Base-by-base conservation (phyloP, 495 filamentous ascomycete species). In the Neurospora hispaniola region DNA sequence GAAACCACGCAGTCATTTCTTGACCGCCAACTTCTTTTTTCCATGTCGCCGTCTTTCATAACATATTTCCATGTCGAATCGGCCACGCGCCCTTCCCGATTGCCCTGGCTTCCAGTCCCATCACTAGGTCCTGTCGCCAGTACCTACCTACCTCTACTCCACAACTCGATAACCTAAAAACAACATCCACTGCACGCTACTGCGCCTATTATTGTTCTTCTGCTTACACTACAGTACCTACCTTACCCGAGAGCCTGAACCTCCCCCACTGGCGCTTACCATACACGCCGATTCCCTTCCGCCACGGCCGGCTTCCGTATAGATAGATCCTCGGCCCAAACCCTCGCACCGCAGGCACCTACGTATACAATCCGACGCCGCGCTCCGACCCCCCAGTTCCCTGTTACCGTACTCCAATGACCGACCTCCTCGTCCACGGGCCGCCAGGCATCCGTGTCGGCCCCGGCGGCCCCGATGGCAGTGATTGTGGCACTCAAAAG, bases 341-440 rank as follows among this genome's bases (percentile, higher is more conserved):
- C 20, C 48, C 48, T 27, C 20, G 23, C 16, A 31, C 6, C 23
- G 7, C 43, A n/a, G 16, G 39, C 18, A 48, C 9, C 2, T 48
- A 54, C 43, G 18, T 54, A 23, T 16, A 62, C 12, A 4, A 12
- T 54, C 23, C 23, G 54, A 62, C 54, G 54, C 54, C 54, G 54
- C 31, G 23, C 23, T 31, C 6, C 54, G 54, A 62, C 1, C 27
- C 14, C 6, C 2, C 54, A 0, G 31, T 16, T 23, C 6, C 14
- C 11, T 16, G 16, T 6, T 35, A 62, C 27, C 23, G 23, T 66
- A 16, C 54, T 66, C 75, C 48, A 42, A 80, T 80, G 79, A 66
- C 75, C 69, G 75, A 79, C 43, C 73, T 79, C 39, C 73, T 79
- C 16, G 20, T 79, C 42, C 73, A 78, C 27, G 72, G 72, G 23